Percentiles rank a stretch among this genome's conserved stretches.
Evolutionary conservation across 257 asterid species (phyloP).

Genomic region (Primulina huaijiensis): DNA sequence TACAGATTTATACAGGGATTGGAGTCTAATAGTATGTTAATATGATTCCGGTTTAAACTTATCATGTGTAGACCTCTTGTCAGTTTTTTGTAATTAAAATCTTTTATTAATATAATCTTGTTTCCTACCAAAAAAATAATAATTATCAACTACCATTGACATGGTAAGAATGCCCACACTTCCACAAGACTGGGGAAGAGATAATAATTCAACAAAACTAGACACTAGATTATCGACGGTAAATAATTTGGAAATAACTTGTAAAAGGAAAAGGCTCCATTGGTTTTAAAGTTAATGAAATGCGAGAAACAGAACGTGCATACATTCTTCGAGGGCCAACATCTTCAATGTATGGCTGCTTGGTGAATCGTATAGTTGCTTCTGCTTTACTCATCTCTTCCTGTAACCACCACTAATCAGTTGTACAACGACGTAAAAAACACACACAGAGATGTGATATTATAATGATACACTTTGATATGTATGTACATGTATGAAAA

Average conservation of each 20-base stretch:
- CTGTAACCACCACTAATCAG: constrained; percentile 19
- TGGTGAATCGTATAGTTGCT: constrained; percentile 49
- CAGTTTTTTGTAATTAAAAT: too few species aligned
- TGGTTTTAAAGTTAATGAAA: not conserved
- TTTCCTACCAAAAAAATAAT: too few species aligned
- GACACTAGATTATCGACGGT: not conserved
- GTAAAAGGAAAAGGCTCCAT: not conserved
- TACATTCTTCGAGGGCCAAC: constrained; percentile 88
- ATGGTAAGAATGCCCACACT: not conserved
- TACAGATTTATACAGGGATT: too few species aligned
- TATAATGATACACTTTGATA: not conserved
- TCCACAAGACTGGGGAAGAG: not conserved
- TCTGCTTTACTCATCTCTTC: constrained; percentile 43
- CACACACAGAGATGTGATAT: not conserved
- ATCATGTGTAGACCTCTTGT: too few species aligned
- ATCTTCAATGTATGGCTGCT: constrained; percentile 73
- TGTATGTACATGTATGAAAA: not conserved
- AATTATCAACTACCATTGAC: too few species aligned
- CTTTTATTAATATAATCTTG: too few species aligned
- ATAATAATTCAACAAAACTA: not conserved
- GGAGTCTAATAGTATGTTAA: too few species aligned
- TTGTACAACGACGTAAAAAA: not conserved
- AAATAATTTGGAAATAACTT: not conserved
- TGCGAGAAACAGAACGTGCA: constrained; percentile 12
- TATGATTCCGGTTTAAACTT: too few species aligned